Evolutionary conservation across 2,329 filamentous ascomycete genomes (phyloP).

Genomic region (Pyrenophora seminiperda): DNA sequence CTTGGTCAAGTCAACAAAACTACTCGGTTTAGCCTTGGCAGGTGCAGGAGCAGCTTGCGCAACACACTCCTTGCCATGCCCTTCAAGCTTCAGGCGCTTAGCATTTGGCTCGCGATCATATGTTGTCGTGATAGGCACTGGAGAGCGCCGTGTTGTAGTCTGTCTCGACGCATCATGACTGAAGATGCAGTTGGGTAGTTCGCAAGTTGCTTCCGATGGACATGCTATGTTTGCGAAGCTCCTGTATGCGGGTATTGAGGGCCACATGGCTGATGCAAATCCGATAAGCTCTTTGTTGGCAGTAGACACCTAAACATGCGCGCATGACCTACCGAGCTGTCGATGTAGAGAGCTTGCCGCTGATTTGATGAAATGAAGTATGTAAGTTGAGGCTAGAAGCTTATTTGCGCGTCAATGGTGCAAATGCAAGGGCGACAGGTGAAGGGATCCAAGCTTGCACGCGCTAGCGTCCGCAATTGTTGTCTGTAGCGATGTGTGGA

Average conservation of each 20-base stretch:
- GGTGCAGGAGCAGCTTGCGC: not conserved
- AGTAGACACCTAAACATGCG: constrained; percentile 10
- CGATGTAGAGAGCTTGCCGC: not conserved
- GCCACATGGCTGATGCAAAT: constrained; percentile 33
- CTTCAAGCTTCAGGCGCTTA: constrained; percentile 42
- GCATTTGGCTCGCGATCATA: constrained; percentile 20
- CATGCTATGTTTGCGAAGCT: constrained; percentile 49
- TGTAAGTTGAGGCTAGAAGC: not conserved
- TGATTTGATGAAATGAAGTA: not conserved
- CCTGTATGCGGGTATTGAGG: constrained; percentile 32
- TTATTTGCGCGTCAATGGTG: not conserved
- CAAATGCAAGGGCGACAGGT: constrained; percentile 1
- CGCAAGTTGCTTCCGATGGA: constrained; percentile 57
- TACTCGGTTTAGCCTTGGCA: constrained; percentile 13
- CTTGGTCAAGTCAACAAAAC: constrained; percentile 35
- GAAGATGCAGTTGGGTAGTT: constrained; percentile 64
- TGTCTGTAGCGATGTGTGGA: not conserved
- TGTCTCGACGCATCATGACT: constrained; percentile 51
- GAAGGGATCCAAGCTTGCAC: not conserved
- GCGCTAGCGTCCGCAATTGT: not conserved
- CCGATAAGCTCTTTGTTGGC: constrained; percentile 10
- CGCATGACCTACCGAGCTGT: constrained; percentile 17
- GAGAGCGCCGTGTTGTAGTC: constrained; percentile 3
- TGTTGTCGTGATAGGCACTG: constrained; percentile 1
- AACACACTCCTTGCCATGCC: constrained; percentile 17